phyloP scores from a whole-genome alignment of 2,329 filamentous ascomycete genomes.

The Xylaria sp. region DNA sequence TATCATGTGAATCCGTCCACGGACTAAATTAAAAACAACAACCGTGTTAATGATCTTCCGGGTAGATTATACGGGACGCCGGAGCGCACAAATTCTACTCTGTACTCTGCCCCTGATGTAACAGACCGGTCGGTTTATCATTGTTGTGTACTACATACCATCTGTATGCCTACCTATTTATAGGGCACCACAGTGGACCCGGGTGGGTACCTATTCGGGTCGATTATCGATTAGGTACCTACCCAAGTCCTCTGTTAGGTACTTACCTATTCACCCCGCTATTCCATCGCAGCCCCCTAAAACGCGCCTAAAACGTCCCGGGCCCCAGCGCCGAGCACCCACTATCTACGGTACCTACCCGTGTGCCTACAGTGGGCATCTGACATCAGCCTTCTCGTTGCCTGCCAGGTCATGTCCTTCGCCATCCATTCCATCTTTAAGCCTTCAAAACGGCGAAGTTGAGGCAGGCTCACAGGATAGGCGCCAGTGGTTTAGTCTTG shows the following conservation, averaged over 20 bases:
- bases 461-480: background rate
- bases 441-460: background rate
- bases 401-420: background rate
- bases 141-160: too few species aligned
- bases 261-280: too few species aligned
- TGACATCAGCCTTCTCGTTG: conserved; percentile 4
- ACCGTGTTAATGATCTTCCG: background rate
- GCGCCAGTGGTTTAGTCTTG: background rate
- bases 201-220: too few species aligned
- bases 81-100: background rate
- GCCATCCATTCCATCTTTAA: background rate
- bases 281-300: background rate
- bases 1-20: conserved; percentile 21
- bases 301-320: background rate
- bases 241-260: too few species aligned
- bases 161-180: too few species aligned
- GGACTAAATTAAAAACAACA: background rate
- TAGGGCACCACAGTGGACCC: too few species aligned
- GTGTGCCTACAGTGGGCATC: background rate
- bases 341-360: background rate
- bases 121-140: background rate
- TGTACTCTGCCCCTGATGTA: background rate
- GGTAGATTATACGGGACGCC: background rate
- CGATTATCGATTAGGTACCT: too few species aligned
- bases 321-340: background rate